Base-by-base conservation (phyloP, 2,329 filamentous ascomycete species). In the Alternaria solani region DNA sequence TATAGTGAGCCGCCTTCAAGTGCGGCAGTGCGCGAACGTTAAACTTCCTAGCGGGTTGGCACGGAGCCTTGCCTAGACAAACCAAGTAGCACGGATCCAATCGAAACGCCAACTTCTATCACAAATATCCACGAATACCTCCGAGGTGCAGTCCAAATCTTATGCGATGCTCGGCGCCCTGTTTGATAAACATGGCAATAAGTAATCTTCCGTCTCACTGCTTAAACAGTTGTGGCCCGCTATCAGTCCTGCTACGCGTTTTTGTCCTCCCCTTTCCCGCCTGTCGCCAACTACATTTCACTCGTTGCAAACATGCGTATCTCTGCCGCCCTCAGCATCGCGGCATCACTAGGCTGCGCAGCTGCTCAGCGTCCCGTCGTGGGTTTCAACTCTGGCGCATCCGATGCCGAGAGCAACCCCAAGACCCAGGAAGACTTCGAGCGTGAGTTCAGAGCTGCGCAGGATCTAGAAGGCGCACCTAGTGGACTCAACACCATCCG, bases 351-450 rank as follows among this genome's bases (percentile, higher is more conserved):
- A 4, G 8, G 38, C 38, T 39, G 38, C 8, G 38, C 18, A 39
- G n/a, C 38, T 20, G 38, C 38, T 20, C 38, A 39, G 14, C 12
- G 1, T 7, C 12, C 12, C 5, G 14, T 36, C 14, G 12, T 36
- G 12, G 32, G 32, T 0, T 36, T 36, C 0, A 36, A 36, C 14
- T 36, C 32, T 16, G 75, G 75, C 25, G 68, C 73, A 6, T 71
- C 75, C 7, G 65, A 63, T 41, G 73, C 73, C 49, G 63, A 55
- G 30, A 62, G 66, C 52, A 63, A 60, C 18, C 61, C 82, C 71
- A 90, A 91, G 81, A 70, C 72, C 55, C 85, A 91, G 75, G 69
- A 83, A 4, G 88, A 91, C 72, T 93, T 90, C 78, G 87, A 91
- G 81, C 80, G 83, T 69, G 86, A 91, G 79, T 92, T 92, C 84